Base-by-base conservation (phyloP, 306 rosid genomes). In the Astragalus glycyphyllos region DNA sequence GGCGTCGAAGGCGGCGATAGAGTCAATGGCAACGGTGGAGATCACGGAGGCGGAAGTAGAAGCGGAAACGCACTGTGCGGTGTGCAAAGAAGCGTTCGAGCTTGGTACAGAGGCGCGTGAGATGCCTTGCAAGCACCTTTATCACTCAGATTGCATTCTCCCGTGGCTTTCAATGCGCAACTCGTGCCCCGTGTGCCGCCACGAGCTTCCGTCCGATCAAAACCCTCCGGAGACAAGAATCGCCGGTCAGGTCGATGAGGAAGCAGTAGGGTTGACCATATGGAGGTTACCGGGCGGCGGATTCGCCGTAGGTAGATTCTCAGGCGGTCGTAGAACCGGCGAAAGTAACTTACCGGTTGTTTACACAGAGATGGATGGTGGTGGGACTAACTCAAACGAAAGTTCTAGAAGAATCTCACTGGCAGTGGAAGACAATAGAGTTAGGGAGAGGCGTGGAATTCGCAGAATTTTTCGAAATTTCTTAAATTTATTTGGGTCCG, bases 271-370 rank as follows among this genome's bases (percentile, higher is more conserved):
- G 8, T 63, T 94, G 53, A 89, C 95, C 2, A 90, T 94, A 46
- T 94, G 98, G 98, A 91, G 97, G 75, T 78, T 94, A 5, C 95
- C 98, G 0, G 97, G 96, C 0, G 97, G 97, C 1, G 95, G 94
- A 26, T 94, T 89, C 26, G 95, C 95, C 2, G 98, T 94, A 12
- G 98, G 97, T 10, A 84, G 96, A 59, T 93, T 90, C 58, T 61
- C 90, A 17, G 87, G 88, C 0, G 89, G 87, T 0, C 50, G 86
- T 8, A 72, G 83, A 55, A 74, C 74, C 40, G 83, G 89, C 0
- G 92, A 87, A 68, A 83, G 84, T 42, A 89, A 91, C 11, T 69
- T 82, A 5, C 98, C 97, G 4, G 87, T 82, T 1, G 97, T 94
- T 8, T 94, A 84, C 78, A 90, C 97, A 2, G 98, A 94, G 87